These are phyloP conservation scores for Phaseolus lunatus DNA, from an alignment of 306 rosid species.

Conservation along the genomic window DNA sequence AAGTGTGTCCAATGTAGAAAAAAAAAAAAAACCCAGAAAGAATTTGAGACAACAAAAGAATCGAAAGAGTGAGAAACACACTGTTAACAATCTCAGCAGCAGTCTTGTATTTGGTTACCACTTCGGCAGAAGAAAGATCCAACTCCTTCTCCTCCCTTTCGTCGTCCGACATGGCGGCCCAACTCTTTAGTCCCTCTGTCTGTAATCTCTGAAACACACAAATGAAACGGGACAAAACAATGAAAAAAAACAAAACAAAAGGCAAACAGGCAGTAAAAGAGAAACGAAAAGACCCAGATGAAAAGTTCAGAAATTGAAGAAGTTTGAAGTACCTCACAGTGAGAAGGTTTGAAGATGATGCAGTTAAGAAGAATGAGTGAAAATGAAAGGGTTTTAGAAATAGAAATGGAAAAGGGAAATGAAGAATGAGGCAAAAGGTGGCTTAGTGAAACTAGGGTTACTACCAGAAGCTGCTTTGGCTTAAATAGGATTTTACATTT, in stretches of 20 bases:
- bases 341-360: background rate
- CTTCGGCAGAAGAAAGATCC: constrained; percentile 91
- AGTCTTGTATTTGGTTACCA: constrained; percentile 90
- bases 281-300: background rate
- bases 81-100: constrained; percentile 92
- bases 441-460: constrained; percentile 63
- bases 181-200: background rate
- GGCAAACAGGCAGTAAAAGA: background rate
- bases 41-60: too few relatives aligned
- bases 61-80: constrained; percentile 31
- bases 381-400: constrained; percentile 30
- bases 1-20: too few relatives aligned
- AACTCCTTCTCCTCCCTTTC: constrained; percentile 98
- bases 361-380: background rate
- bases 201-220: background rate
- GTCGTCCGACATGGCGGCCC: constrained; percentile 77
- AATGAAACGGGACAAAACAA: background rate
- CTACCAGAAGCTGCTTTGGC: constrained; percentile 40
- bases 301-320: background rate
- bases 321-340: constrained; percentile 33
- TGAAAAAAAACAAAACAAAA: background rate
- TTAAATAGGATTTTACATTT: constrained; percentile 58
- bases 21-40: too few relatives aligned
- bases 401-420: background rate
- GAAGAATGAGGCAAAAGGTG: too few relatives aligned